These are phyloP conservation scores for Xylaria curta DNA, from an alignment of 495 filamentous ascomycete species.

Conservation along the genomic window DNA sequence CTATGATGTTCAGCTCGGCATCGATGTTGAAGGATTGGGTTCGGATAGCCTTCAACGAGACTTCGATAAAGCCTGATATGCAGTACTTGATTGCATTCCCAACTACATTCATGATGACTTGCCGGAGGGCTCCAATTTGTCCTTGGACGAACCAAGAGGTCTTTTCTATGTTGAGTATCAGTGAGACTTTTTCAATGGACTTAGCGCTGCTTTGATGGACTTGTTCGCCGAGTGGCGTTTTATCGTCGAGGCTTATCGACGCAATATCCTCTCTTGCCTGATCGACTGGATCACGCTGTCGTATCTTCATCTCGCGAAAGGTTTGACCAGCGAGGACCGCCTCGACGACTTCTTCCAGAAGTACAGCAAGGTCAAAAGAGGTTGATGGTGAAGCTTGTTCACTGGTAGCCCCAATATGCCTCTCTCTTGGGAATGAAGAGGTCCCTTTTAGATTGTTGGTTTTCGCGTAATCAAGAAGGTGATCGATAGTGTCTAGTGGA, in stretches of 20 bases:
- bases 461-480: slow-evolving; percentile 73
- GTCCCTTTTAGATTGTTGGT: slow-evolving; percentile 56
- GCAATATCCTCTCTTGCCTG: slow-evolving; percentile 19
- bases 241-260: neutral
- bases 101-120: slow-evolving; percentile 82
- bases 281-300: slow-evolving; percentile 30
- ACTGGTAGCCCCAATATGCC: neutral
- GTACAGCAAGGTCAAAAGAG: slow-evolving; percentile 46
- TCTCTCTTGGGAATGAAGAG: neutral
- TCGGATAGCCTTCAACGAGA: slow-evolving; percentile 53
- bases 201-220: slow-evolving; percentile 33
- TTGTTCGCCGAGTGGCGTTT: neutral
- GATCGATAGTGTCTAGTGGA: slow-evolving; percentile 79
- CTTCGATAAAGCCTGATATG: slow-evolving; percentile 66
- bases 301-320: slow-evolving; percentile 35
- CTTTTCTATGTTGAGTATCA: slow-evolving; percentile 34
- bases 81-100: slow-evolving; percentile 88
- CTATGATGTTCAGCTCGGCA: slow-evolving; percentile 60
- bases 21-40: slow-evolving; percentile 24
- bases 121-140: slow-evolving; percentile 73
- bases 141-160: slow-evolving; percentile 34
- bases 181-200: slow-evolving; percentile 33
- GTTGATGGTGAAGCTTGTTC: slow-evolving; percentile 16
- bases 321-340: slow-evolving; percentile 61
- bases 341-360: slow-evolving; percentile 66